phyloP scores from a whole-genome alignment of 352 stramenopile genomes.

The Bremia lactucae region DNA sequence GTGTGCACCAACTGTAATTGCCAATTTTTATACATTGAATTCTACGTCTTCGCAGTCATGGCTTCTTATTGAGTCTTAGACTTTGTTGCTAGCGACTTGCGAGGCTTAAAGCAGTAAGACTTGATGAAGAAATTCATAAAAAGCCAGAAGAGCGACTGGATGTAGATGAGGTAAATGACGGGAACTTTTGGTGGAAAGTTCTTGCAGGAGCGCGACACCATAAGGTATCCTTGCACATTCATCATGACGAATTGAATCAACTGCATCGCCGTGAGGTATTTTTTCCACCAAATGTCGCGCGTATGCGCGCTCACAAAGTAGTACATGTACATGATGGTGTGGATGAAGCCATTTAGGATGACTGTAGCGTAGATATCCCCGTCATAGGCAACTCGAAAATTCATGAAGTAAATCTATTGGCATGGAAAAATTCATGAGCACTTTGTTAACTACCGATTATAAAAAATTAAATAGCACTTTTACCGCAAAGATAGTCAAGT shows the following conservation, averaged over 20 bases:
- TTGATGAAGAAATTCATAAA: slow-evolving; percentile 96
- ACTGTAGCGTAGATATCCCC: slow-evolving; percentile 95
- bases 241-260: slow-evolving; percentile 90
- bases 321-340: slow-evolving; percentile 99
- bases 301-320: slow-evolving; percentile 97
- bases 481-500: slow-evolving; percentile 92
- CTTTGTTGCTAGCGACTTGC: too few relatives aligned
- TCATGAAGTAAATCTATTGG: slow-evolving; percentile 90
- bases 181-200: slow-evolving; percentile 72
- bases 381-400: slow-evolving; percentile 89
- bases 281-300: slow-evolving; percentile 97
- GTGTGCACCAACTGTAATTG: too few relatives aligned
- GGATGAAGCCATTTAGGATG: slow-evolving; percentile 95
- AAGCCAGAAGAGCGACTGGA: slow-evolving; percentile 65
- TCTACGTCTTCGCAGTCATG: too few relatives aligned
- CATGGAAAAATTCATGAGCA: too few relatives aligned
- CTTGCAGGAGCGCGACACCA: slow-evolving; percentile 82
- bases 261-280: slow-evolving; percentile 92
- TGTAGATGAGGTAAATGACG: slow-evolving; percentile 91
- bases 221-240: slow-evolving; percentile 67
- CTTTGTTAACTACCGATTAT: too few relatives aligned
- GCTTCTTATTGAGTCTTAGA: too few relatives aligned
- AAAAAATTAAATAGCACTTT: slow-evolving; percentile 1
- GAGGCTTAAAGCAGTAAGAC: slow-evolving; percentile 80
- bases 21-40: too few relatives aligned